Base-by-base conservation (phyloP, 257 asterid genomes). In the Plantago elongata region DNA sequence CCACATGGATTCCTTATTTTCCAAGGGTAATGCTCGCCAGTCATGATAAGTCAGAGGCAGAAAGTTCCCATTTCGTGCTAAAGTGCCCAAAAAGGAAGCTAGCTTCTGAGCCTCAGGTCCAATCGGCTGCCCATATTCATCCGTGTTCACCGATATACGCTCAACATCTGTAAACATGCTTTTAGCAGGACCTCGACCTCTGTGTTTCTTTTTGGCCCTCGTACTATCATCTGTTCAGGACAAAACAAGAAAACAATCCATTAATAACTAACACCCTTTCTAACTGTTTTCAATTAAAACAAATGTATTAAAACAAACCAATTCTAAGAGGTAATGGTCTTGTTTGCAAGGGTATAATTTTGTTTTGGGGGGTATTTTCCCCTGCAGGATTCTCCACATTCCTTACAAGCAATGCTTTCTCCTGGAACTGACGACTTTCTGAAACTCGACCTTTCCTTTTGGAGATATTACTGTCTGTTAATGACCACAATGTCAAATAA, bases 1-100 rank as follows among this genome's bases (percentile, higher is more conserved):
- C 82, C 78, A 73, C 74, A 69, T 58, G 54, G 65, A 69, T 61
- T 73, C 74, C 64, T 77, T 77, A 52, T 50, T 54, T 62, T 64
- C 76, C 14, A 61, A 22, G 9, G 78, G 82, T 68, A 77, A 44
- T 12, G 74, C 63, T 66, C 76, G 70, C 82, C 82, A 77, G 69
- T 70, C 72, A 16, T 16, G 60, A 63, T 62, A 70, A 18, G 70
- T 77, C 30, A 77, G 72, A 49, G 82, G 82, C 49, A 70, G 54
- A 49, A 57, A 15, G 60, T 77, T 38, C 62, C 78, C 78, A 58
- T 77, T 59, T 65, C 82, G 64, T 22, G 78, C 76, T 40, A 77
- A 52, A 29, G 47, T 63, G 45, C 82, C 82, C 49, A 77, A 60
- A 50, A 66, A 77, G 52, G 69, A 57, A 45, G 60, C 62, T 54